These are phyloP conservation scores for Fusarium globosum DNA, from an alignment of 2,329 filamentous ascomycete genomes.

Conservation along the genomic window DNA sequence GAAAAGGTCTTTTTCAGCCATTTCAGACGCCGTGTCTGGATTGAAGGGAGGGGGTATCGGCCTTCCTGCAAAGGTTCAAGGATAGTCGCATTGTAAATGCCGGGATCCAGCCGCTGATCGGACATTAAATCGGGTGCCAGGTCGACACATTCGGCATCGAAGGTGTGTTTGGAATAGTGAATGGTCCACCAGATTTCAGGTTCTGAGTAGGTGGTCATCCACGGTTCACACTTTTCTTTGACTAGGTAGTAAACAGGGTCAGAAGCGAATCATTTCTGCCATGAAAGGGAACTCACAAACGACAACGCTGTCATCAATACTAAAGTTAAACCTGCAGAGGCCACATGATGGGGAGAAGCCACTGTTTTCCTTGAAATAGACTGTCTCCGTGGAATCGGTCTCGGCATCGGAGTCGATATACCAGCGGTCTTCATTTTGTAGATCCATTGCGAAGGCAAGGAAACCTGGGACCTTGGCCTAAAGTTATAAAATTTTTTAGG, in stretches of 20 bases:
- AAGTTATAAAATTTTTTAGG: neutral
- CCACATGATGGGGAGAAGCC: neutral
- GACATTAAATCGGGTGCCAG: fast-evolving
- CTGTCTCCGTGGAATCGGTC: no score
- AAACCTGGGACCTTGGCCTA: neutral
- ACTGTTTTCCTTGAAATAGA: no score
- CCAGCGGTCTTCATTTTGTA: neutral
- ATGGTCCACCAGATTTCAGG: no score
- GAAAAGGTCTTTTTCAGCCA: neutral
- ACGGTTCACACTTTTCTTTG: neutral
- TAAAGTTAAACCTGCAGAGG: neutral
- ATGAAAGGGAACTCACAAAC: neutral
- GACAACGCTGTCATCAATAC: neutral
- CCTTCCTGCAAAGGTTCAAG: fast-evolving
- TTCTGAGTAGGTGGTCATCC: no score
- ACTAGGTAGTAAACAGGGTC: neutral
- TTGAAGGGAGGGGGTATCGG: fast-evolving
- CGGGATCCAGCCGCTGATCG: fast-evolving
- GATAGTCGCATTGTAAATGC: neutral
- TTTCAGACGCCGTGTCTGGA: neutral
- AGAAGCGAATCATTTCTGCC: neutral
- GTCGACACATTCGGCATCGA: neutral
- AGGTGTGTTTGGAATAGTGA: neutral
- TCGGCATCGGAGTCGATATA: neutral
- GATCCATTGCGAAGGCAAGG: neutral